These are phyloP conservation scores for Podospora didyma DNA, from an alignment of 495 filamentous ascomycete species.

Conservation along the genomic window DNA sequence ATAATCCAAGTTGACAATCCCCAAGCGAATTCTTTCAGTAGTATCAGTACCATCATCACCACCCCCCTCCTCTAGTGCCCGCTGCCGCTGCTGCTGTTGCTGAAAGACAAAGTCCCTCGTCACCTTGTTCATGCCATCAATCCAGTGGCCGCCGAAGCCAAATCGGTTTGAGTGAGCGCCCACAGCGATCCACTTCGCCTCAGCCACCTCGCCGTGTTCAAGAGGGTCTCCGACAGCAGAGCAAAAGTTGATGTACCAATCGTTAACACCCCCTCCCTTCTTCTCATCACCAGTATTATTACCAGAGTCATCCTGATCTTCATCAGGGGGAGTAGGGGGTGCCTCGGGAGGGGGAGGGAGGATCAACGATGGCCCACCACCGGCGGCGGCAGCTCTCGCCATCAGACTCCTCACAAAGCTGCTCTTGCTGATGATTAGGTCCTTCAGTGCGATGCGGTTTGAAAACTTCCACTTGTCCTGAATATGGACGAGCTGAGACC, in stretches of 20 bases:
- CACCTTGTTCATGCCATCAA: conserved; percentile 23
- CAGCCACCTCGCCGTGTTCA: conserved; percentile 29
- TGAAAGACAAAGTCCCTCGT: conserved; percentile 19
- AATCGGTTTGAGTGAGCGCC: conserved; percentile 23
- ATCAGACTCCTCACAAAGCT: conserved; percentile 20
- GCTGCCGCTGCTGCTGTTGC: not conserved
- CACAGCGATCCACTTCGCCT: conserved; percentile 30
- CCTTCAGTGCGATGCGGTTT: conserved; percentile 21
- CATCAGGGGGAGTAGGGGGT: not conserved
- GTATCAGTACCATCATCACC: not conserved
- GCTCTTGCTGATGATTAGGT: conserved; percentile 22
- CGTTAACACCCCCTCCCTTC: not conserved
- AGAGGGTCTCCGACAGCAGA: conserved; percentile 29
- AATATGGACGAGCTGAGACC: conserved; percentile 13
- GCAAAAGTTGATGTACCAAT: conserved; percentile 31
- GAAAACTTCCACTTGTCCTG: conserved; percentile 33
- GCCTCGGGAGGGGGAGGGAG: not conserved
- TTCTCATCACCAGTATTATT: no score
- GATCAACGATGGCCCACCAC: not conserved
- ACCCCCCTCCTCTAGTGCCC: not conserved
- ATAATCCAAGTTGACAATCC: conserved; percentile 29
- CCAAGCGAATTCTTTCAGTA: conserved; percentile 10
- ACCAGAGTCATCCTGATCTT: not conserved
- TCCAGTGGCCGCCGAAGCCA: conserved; percentile 16
- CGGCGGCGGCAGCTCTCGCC: conserved; percentile 18